Conservation (phyloP, 768 basidiomycete species). For the Cystobasidium ongulense region DNA sequence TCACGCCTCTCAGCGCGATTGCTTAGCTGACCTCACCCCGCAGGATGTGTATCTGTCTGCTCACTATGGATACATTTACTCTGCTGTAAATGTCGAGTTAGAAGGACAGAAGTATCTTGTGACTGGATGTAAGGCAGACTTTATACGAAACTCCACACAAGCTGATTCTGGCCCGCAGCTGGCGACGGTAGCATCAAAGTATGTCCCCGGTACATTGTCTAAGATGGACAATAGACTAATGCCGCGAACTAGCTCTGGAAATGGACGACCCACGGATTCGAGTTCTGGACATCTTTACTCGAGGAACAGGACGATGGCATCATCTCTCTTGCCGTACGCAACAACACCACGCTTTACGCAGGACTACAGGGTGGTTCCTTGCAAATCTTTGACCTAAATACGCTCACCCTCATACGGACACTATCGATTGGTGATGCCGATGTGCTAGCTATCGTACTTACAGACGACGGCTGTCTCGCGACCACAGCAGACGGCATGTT, state of each 20-base stretch:
- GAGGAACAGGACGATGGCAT: slow-evolving; percentile 61
- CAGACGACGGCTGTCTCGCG: slow-evolving; percentile 8
- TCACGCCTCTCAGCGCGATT: background rate
- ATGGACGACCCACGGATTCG: slow-evolving; percentile 34
- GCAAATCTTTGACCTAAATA: slow-evolving; percentile 82
- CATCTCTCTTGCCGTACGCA: slow-evolving; percentile 63
- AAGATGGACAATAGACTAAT: background rate
- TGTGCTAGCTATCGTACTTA: background rate
- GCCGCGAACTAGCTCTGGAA: slow-evolving; percentile 40
- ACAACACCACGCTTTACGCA: slow-evolving; percentile 70
- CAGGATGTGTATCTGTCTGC: slow-evolving; percentile 73
- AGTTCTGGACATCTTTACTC: background rate
- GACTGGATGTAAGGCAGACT: slow-evolving; percentile 34
- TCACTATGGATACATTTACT: slow-evolving; percentile 89
- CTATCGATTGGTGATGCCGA: slow-evolving; percentile 59
- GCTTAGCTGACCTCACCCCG: background rate
- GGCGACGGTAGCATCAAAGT: slow-evolving; percentile 89
- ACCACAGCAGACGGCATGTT: slow-evolving; percentile 11
- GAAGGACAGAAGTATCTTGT: slow-evolving; percentile 46
- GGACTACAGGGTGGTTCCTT: slow-evolving; percentile 92
- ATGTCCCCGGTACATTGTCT: background rate
- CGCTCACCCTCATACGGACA: slow-evolving; percentile 72
- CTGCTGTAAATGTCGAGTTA: slow-evolving; percentile 49
- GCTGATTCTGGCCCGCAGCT: slow-evolving; percentile 70
- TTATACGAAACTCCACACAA: too few relatives aligned